Percentiles rank a stretch among this genome's conserved stretches.
These are phyloP conservation scores for Gnomoniopsis sp. DNA, from an alignment of 2,329 filamentous ascomycete genomes.

Conservation along the genomic window DNA sequence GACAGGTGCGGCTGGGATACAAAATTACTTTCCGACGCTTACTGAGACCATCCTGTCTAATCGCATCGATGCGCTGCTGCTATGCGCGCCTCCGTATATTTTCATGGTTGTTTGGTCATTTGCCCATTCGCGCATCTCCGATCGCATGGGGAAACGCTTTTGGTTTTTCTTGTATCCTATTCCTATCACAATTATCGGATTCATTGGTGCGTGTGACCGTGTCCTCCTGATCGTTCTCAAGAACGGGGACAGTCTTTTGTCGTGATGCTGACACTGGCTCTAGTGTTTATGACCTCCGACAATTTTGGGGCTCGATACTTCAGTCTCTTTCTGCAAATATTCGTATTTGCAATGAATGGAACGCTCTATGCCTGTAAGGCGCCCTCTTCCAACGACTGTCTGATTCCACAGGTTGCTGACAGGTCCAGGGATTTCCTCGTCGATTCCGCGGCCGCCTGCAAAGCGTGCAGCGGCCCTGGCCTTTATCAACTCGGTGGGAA, in stretches of 20 bases:
- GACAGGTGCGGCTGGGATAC: conserved; percentile 14
- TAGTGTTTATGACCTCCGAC: conserved; percentile 49
- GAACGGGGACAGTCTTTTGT: neutral
- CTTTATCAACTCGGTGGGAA: conserved; percentile 53
- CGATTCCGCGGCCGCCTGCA: conserved; percentile 48
- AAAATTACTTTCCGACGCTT: conserved; percentile 26
- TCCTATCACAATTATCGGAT: conserved; percentile 21
- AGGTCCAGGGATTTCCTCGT: conserved; percentile 44
- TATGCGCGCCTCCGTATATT: conserved; percentile 29
- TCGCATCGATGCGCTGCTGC: conserved; percentile 24
- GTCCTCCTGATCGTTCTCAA: neutral
- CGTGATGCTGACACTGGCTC: conserved; percentile 30
- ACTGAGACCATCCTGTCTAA: conserved; percentile 24
- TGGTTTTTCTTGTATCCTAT: conserved; percentile 31
- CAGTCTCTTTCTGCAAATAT: conserved; percentile 52
- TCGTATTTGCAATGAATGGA: conserved; percentile 53
- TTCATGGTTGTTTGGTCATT: conserved; percentile 25
- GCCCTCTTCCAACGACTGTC: too few relatives aligned
- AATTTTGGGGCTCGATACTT: conserved; percentile 53
- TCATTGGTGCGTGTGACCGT: conserved; percentile 17
- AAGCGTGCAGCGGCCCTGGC: conserved; percentile 53
- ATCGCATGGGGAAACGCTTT: conserved; percentile 35
- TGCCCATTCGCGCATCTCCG: conserved; percentile 34
- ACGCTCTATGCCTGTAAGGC: conserved; percentile 31
- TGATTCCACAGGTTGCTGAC: neutral